Base-by-base conservation (phyloP, 139 green algal species). In the Limnomonas spitsbergensis region DNA sequence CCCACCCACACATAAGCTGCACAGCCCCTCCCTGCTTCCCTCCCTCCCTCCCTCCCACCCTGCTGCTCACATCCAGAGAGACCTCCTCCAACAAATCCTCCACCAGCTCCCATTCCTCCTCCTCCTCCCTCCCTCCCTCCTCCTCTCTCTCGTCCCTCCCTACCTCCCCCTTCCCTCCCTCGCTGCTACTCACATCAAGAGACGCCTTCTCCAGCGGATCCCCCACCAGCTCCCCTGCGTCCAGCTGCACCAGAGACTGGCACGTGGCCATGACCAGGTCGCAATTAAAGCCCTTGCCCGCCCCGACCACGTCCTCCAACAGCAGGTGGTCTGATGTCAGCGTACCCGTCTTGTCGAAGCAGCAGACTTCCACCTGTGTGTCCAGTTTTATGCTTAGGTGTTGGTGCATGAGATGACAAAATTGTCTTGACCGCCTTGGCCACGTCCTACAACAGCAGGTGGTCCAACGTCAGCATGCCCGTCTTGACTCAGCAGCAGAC, bases 321-420 rank as follows among this genome's bases (percentile, higher is more conserved):
- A 95, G 84, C 88, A 99, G 91, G 77, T 98, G 88, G 81, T 99
- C 94, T 4, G 78, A 92, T 3, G 96, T 99, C 31, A 99, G 90
- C 26, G 96, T 99, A 80, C 96, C 96, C 0, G 96, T 99, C 91
- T 99, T 99, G 91, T 99, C 96, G 80, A 99, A 99, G 86, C 96
- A 99, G 87, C 94, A 98, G 26, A 95, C 90, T 78, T 96, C 95
- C 67, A 97, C 90, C 84, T 93, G 84, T 32, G 34, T 26, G 20
- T n/a, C n/a, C n/a, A n/a, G n/a, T n/a, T n/a, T n/a, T n/a, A n/a
- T n/a, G n/a, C 27, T 2, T 7, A 53, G 14, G 37, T n/a, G 4
- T 9, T 9, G 9, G 9, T 56, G 47, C 9, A n/a, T n/a, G n/a
- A n/a, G n/a, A n/a, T n/a, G n/a, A n/a, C n/a, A n/a, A n/a, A n/a